Percentiles rank a stretch among this genome's conserved stretches.
Evolutionary conservation across 2,329 filamentous ascomycete species (phyloP).

Genomic region (Colletotrichum caudatum): DNA sequence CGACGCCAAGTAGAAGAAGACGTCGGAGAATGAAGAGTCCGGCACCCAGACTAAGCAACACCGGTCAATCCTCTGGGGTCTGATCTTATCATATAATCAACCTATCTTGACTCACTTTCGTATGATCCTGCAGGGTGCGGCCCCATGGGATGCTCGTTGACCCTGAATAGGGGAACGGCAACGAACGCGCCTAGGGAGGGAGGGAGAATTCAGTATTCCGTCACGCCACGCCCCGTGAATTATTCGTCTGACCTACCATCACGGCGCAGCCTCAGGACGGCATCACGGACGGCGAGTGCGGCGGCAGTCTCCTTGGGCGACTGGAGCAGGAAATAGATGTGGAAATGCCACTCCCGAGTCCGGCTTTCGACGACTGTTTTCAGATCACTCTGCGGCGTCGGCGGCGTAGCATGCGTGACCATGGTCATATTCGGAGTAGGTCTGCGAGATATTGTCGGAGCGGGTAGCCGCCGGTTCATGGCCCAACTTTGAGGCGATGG

Average conservation of each 20-base stretch:
- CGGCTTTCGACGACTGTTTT: constrained; percentile 48
- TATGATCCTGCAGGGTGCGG: constrained; percentile 52
- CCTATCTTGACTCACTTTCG: constrained; percentile 47
- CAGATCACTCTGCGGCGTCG: constrained; percentile 46
- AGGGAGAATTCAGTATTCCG: neutral
- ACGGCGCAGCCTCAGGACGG: constrained; percentile 49
- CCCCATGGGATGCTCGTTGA: constrained; percentile 50
- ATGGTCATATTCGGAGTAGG: constrained; percentile 20
- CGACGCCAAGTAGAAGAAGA: constrained; percentile 51
- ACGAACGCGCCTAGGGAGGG: constrained; percentile 48
- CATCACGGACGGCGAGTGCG: constrained; percentile 50
- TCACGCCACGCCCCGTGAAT: too few relatives aligned
- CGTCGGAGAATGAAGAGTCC: constrained; percentile 51
- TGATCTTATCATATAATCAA: neutral
- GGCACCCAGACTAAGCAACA: constrained; percentile 48
- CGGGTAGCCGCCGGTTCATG: neutral
- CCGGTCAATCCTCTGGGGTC: neutral
- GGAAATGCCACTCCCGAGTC: constrained; percentile 51
- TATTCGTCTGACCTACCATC: constrained; percentile 44
- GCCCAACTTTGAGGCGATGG: neutral
- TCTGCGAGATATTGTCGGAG: neutral
- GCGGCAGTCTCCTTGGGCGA: constrained; percentile 49
- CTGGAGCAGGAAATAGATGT: constrained; percentile 51
- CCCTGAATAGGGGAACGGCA: constrained; percentile 49
- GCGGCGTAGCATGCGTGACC: constrained; percentile 40